phyloP scores from a whole-genome alignment of 2,329 filamentous ascomycete genomes.

The Ceratocystis alfenasii region DNA sequence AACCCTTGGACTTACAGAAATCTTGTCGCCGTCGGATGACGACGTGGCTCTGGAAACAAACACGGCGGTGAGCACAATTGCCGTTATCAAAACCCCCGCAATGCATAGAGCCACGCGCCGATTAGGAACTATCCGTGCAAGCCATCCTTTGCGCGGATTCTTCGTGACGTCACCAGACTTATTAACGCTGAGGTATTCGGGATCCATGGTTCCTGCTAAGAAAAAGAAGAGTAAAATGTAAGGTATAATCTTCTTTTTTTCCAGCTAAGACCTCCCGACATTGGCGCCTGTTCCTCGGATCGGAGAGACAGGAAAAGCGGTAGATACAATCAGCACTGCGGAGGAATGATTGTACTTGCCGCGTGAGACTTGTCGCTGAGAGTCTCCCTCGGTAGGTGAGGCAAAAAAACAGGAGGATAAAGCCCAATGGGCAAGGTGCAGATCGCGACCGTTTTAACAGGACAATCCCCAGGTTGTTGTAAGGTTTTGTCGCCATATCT shows the following conservation, averaged over 20 bases:
- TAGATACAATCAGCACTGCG: background rate
- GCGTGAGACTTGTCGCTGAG: background rate
- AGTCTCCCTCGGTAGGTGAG: background rate
- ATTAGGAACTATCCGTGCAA: background rate
- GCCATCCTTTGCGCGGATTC: background rate
- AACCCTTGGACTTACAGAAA: background rate
- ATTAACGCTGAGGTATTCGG: background rate
- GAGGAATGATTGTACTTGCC: background rate
- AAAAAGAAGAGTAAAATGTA: background rate
- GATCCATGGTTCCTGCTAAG: background rate
- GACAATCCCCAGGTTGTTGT: background rate
- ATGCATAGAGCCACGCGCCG: constrained; percentile 1
- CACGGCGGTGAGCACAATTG: constrained; percentile 1
- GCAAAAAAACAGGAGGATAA: background rate
- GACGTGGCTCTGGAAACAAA: background rate
- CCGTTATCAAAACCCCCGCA: background rate
- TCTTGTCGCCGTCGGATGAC: background rate
- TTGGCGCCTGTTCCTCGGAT: background rate
- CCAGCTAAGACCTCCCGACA: background rate
- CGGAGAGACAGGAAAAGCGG: background rate
- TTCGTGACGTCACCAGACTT: background rate
- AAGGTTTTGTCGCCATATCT: background rate
- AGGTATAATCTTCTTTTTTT: background rate
- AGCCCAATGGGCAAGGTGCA: background rate
- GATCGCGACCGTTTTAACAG: constrained; percentile 1